phyloP scores from a whole-genome alignment of 2,329 filamentous ascomycete genomes.

The Alternaria brassicae region DNA sequence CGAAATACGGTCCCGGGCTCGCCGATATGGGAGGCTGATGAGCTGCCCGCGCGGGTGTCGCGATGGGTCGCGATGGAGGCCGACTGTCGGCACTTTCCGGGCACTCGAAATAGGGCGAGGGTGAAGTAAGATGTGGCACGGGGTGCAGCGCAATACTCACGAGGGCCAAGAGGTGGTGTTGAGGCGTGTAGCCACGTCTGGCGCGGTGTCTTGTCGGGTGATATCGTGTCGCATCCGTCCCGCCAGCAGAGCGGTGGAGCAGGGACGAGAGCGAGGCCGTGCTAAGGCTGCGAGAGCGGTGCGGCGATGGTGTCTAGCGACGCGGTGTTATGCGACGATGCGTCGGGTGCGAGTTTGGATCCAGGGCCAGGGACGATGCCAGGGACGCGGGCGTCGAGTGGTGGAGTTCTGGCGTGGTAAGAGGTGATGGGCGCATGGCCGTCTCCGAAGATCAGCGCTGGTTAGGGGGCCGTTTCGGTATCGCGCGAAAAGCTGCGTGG shows the following conservation, averaged over 20 bases:
- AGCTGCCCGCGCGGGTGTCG: constrained; percentile 27
- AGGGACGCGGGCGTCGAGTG: constrained; percentile 35
- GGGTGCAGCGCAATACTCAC: constrained; percentile 35
- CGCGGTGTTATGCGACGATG: constrained; percentile 35
- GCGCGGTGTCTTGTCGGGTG: constrained; percentile 36
- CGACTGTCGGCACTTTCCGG: constrained; percentile 36
- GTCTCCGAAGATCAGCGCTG: constrained; percentile 30
- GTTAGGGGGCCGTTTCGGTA: constrained; percentile 33
- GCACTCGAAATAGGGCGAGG: constrained; percentile 30
- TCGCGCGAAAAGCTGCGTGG: constrained; percentile 32
- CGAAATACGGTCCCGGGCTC: constrained; percentile 3
- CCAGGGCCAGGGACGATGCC: constrained; percentile 34
- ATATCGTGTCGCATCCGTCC: constrained; percentile 47
- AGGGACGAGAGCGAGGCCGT: constrained; percentile 21
- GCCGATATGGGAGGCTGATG: constrained; percentile 13
- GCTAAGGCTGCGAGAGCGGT: constrained; percentile 34
- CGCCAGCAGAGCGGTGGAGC: constrained; percentile 35
- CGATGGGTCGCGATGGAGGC: constrained; percentile 29
- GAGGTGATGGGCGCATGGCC: constrained; percentile 35
- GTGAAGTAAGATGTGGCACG: constrained; percentile 21
- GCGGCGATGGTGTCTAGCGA: constrained; percentile 28
- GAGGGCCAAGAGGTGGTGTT: constrained; percentile 17
- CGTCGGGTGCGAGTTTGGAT: constrained; percentile 35
- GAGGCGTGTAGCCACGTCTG: constrained; percentile 28
- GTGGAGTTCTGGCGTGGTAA: constrained; percentile 34